Percentiles rank a stretch among this genome's conserved stretches.
phyloP scores from a whole-genome alignment of 23 red algal genomes.

The Chondrus crispus region DNA sequence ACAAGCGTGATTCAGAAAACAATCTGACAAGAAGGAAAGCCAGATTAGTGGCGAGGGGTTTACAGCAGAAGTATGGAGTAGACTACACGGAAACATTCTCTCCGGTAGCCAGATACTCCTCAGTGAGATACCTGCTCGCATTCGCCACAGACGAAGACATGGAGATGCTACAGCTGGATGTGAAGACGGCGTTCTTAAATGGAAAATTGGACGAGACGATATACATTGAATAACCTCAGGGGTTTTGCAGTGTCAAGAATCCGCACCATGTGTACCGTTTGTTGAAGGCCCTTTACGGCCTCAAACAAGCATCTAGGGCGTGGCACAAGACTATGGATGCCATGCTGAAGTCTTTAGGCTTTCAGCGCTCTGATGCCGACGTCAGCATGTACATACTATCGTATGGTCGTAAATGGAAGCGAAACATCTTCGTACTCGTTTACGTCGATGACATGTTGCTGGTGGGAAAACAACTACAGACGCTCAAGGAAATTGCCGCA shows the following conservation, averaged over 20 bases:
- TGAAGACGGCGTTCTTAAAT: neutral
- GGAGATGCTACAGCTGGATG: neutral
- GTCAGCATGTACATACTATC: neutral
- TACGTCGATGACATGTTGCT: slow-evolving; percentile 24
- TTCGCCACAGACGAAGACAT: neutral
- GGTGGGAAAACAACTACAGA: neutral
- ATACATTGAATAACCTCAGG: neutral
- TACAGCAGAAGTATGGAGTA: neutral
- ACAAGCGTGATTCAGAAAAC: neutral
- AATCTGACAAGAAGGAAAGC: neutral
- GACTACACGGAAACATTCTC: neutral
- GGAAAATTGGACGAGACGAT: neutral
- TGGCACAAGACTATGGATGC: too few relatives aligned
- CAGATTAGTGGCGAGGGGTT: neutral
- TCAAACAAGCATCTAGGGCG: neutral
- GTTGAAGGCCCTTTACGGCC: neutral
- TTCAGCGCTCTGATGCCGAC: neutral
- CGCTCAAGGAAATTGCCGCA: neutral
- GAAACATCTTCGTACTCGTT: neutral
- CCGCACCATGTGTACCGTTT: neutral
- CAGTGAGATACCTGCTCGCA: neutral
- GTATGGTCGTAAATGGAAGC: neutral
- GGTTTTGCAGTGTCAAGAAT: too few relatives aligned
- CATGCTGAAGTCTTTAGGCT: neutral
- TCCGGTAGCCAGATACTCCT: neutral